Evolutionary conservation across 352 stramenopile species (phyloP), one percentile per base, ranked within the genome.

Genomic region (Elongisporangium anandrum): DNA sequence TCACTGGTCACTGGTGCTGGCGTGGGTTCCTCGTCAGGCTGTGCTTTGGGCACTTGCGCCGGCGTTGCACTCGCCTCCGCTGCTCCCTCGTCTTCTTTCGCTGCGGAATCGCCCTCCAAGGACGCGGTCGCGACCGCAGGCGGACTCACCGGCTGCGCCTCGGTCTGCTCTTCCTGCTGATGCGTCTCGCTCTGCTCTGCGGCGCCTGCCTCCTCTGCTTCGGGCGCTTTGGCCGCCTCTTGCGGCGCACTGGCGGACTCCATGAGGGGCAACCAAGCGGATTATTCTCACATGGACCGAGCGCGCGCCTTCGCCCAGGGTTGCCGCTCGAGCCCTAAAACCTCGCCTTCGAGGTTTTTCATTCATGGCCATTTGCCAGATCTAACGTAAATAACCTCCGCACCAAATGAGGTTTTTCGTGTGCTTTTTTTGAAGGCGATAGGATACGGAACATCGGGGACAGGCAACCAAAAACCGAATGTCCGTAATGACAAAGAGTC

Each of bases 211-310:
- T 52, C 19, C 34, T 22, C 54, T 17, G 47, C 49, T 22, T 61
- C 56, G 23, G 59, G 56, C 20, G 45, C 19, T 21, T 23, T 60
- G 2, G 22, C 10, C 39, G n/a, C 54, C 4, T 47, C 50, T 24
- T 51, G 38, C 54, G 55, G 20, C 59, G 20, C 3, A n/a, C 61
- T 47, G 41, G 29, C 29, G 29, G 29, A 41, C 29, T 41, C 29
- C 29, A 41, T 41, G 29, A 41, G 29, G 24, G 29, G 29, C 29
- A 41, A 41, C 29, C 29, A 41, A 41, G 29, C 29, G 29, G 29
- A 41, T 41, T 41, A 41, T 41, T 41, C 29, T 41, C 29, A 41
- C 29, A 41, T 41, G 29, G 29, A 41, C 29, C 29, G 29, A 41
- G 29, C 29, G 29, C 29, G 29, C 29, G 29, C 29, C 29, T 41